These are phyloP conservation scores for Amanita inopinata DNA, from an alignment of 768 basidiomycete genomes.

Conservation along the genomic window DNA sequence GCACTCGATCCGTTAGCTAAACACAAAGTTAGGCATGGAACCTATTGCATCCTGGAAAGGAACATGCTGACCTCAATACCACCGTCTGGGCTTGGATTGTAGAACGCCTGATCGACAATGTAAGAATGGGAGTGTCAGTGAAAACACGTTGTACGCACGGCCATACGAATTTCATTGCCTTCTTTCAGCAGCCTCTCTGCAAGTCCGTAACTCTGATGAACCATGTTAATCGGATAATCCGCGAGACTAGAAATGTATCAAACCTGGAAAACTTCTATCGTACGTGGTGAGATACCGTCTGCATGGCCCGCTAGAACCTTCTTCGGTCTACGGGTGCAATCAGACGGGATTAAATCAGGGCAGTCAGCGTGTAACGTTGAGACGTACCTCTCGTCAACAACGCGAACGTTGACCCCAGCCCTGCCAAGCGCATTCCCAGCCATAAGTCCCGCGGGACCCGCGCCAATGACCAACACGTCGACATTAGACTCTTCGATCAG, in stretches of 20 bases:
- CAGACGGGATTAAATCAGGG: no score
- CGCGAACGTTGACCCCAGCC: slow-evolving; percentile 47
- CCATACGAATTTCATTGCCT: slow-evolving; percentile 61
- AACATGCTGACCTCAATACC: slow-evolving; percentile 44
- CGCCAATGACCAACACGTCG: slow-evolving; percentile 55
- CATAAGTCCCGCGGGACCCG: slow-evolving; percentile 58
- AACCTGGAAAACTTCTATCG: slow-evolving; percentile 46
- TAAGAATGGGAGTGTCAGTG: slow-evolving; percentile 7
- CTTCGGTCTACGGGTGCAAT: slow-evolving; percentile 24
- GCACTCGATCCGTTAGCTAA: slow-evolving; percentile 52
- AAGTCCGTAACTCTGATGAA: slow-evolving; percentile 62
- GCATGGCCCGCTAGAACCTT: slow-evolving; percentile 47
- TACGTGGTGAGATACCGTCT: slow-evolving; percentile 50
- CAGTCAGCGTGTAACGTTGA: not conserved
- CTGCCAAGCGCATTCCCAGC: slow-evolving; percentile 51
- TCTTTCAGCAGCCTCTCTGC: slow-evolving; percentile 48
- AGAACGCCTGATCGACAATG: slow-evolving; percentile 48
- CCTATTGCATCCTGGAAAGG: not conserved
- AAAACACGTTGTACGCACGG: slow-evolving; percentile 29
- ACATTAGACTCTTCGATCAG: slow-evolving; percentile 30
- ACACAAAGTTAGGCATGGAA: not conserved
- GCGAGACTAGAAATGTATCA: not conserved
- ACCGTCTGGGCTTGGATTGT: slow-evolving; percentile 52
- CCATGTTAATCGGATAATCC: not conserved
- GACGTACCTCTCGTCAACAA: slow-evolving; percentile 49